phyloP scores from a whole-genome alignment of 2,329 filamentous ascomycete genomes.

The Gyromitra esculenta region DNA sequence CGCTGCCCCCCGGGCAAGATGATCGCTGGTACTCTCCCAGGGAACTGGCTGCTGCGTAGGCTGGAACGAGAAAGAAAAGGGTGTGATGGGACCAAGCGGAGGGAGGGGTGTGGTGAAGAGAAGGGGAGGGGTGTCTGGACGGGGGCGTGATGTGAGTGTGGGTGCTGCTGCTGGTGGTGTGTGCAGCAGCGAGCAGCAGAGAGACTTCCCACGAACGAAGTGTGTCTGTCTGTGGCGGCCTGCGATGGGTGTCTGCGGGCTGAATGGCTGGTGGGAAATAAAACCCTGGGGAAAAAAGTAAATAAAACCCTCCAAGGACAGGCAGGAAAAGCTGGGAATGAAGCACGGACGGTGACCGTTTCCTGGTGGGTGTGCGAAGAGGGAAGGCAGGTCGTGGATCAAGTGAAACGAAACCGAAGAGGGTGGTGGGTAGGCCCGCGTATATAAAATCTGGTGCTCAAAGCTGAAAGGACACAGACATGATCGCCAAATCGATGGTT shows the following conservation, averaged over 20 bases:
- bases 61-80: slow-evolving; percentile 49
- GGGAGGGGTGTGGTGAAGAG: slow-evolving; percentile 44
- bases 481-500: slow-evolving; percentile 24
- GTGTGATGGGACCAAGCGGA: slow-evolving; percentile 46
- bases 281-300: slow-evolving; percentile 34
- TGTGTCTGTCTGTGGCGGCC: slow-evolving; percentile 46
- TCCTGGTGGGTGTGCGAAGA: slow-evolving; percentile 49
- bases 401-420: slow-evolving; percentile 52
- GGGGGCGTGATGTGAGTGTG: slow-evolving; percentile 41
- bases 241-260: slow-evolving; percentile 36
- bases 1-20: slow-evolving; percentile 48
- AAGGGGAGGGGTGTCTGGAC: slow-evolving; percentile 37
- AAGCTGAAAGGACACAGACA: slow-evolving; percentile 41
- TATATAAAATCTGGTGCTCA: slow-evolving; percentile 52
- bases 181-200: slow-evolving; percentile 28
- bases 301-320: slow-evolving; percentile 34
- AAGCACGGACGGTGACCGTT: slow-evolving; percentile 52
- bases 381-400: slow-evolving; percentile 45
- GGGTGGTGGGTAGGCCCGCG: slow-evolving; percentile 52
- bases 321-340: slow-evolving; percentile 20
- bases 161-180: slow-evolving; percentile 44
- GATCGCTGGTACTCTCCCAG: slow-evolving; percentile 54
- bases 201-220: slow-evolving; percentile 24
- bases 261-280: slow-evolving; percentile 41
- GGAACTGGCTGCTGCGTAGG: slow-evolving; percentile 50